Percentiles rank a stretch among this genome's conserved stretches.
Conservation (phyloP, 768 basidiomycete species). For the Mycena vitilis region DNA sequence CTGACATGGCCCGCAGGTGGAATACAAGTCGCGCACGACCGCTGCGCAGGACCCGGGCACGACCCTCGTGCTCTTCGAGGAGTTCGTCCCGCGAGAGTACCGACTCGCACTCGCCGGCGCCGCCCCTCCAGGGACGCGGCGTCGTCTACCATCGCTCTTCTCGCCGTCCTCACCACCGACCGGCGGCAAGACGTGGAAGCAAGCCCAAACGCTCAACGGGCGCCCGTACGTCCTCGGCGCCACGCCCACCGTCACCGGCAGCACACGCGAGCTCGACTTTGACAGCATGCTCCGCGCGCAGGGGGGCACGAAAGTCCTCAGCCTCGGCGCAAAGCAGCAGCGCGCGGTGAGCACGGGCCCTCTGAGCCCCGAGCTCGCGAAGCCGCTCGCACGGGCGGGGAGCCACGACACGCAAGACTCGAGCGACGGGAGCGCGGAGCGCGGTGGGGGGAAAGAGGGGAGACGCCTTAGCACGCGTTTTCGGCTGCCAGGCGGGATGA, state of each 20-base stretch:
- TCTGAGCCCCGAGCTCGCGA: not conserved
- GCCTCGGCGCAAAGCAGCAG: constrained; percentile 39
- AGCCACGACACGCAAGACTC: constrained; percentile 20
- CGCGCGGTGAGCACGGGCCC: constrained; percentile 2
- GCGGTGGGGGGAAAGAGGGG: constrained; percentile 1
- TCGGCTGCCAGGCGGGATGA: constrained; percentile 60
- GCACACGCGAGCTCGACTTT: constrained; percentile 65
- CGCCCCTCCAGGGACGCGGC: not conserved
- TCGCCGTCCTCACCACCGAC: constrained; percentile 6
- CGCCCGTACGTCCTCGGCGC: constrained; percentile 76
- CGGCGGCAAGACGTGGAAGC: constrained; percentile 78
- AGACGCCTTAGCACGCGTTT: constrained; percentile 53
- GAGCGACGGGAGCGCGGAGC: constrained; percentile 8
- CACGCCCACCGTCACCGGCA: constrained; percentile 66
- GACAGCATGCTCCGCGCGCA: constrained; percentile 77
- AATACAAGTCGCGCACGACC: constrained; percentile 83
- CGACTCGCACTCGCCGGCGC: not conserved
- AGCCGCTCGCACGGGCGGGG: constrained; percentile 6
- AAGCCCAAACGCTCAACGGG: constrained; percentile 83
- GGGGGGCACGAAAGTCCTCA: constrained; percentile 58
- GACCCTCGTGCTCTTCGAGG: constrained; percentile 88
- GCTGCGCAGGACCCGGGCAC: constrained; percentile 79
- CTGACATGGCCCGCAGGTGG: constrained; percentile 63
- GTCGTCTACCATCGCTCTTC: not conserved
- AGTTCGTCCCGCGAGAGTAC: constrained; percentile 74